Evolutionary conservation across 805 yeast species (phyloP).

Genomic region (Myxozyma mucilagina): DNA sequence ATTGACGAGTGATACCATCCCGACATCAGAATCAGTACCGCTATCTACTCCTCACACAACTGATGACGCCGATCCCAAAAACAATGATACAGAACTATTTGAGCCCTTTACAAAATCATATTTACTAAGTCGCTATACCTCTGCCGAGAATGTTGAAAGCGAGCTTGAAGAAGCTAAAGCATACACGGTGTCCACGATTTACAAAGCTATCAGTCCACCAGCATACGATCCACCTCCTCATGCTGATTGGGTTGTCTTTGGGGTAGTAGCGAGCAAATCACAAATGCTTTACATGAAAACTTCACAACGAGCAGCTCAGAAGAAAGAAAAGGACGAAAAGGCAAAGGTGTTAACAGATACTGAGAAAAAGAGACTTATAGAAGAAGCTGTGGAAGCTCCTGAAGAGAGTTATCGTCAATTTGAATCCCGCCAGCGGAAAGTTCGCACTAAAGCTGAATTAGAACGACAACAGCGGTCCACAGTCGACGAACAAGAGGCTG

Average conservation of each 20-base stretch:
- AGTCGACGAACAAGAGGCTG: conserved; percentile 7
- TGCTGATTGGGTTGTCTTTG: conserved; percentile 79
- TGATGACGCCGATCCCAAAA: background rate
- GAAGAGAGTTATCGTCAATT: conserved; percentile 2
- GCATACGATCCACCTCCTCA: conserved; percentile 66
- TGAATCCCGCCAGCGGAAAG: background rate
- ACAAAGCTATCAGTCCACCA: conserved; percentile 70
- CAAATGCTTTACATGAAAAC: conserved; percentile 45
- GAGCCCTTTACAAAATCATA: conserved; percentile 10
- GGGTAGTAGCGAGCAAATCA: conserved; percentile 61
- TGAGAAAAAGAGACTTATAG: conserved; percentile 1
- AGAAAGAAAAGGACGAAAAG: background rate
- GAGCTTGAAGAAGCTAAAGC: conserved; percentile 54
- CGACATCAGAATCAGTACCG: background rate
- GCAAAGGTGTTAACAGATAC: background rate
- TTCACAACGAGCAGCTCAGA: background rate
- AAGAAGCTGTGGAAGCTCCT: background rate
- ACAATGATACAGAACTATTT: background rate
- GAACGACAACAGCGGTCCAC: background rate
- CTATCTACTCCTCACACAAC: background rate
- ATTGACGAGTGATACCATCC: background rate
- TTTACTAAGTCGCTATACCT: conserved; percentile 47
- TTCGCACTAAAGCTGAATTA: background rate
- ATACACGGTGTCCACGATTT: conserved; percentile 57
- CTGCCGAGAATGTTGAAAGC: conserved; percentile 40